Percentiles rank a stretch among this genome's conserved stretches.
Conservation (phyloP, 106 monocot species). For the Xerophyta viscosa region DNA sequence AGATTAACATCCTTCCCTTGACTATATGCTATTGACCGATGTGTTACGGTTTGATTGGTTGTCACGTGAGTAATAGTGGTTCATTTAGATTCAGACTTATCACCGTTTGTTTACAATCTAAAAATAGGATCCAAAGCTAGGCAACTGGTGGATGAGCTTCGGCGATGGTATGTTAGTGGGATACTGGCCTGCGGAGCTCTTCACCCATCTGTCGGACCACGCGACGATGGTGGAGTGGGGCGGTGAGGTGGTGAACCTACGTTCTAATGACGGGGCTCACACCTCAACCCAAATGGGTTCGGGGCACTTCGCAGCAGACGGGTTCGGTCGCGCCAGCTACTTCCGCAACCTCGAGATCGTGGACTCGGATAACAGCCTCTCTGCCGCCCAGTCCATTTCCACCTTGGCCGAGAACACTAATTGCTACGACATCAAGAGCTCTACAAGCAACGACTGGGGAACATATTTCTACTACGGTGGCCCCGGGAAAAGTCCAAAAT, state of each 20-base stretch:
- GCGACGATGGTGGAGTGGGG: constrained; percentile 98
- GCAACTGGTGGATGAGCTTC: constrained; percentile 98
- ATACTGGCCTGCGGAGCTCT: constrained; percentile 97
- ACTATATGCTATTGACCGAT: too few species aligned
- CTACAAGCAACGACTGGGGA: constrained; percentile 57
- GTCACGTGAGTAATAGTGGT: too few species aligned
- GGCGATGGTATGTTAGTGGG: constrained; percentile 71
- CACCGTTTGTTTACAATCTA: too few species aligned
- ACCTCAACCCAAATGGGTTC: constrained; percentile 95
- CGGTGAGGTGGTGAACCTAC: constrained; percentile 87
- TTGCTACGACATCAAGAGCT: constrained; percentile 83
- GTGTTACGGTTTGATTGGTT: too few species aligned
- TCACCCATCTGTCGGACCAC: constrained; percentile 83
- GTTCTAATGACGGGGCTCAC: constrained; percentile 50
- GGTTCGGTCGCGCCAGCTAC: constrained; percentile 71
- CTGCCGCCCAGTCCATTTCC: constrained; percentile 38
- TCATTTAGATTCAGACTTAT: too few species aligned
- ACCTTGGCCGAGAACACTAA: constrained; percentile 73
- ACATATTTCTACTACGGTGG: constrained; percentile 94
- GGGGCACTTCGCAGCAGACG: constrained; percentile 70
- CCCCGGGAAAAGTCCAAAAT: constrained; percentile 65
- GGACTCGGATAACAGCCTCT: constrained; percentile 85
- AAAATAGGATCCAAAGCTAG: constrained; percentile 70
- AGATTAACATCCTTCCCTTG: too few species aligned
- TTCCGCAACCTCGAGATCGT: constrained; percentile 87